These are phyloP conservation scores for Claviceps quebecensis DNA, from an alignment of 2,329 filamentous ascomycete species.

Conservation along the genomic window DNA sequence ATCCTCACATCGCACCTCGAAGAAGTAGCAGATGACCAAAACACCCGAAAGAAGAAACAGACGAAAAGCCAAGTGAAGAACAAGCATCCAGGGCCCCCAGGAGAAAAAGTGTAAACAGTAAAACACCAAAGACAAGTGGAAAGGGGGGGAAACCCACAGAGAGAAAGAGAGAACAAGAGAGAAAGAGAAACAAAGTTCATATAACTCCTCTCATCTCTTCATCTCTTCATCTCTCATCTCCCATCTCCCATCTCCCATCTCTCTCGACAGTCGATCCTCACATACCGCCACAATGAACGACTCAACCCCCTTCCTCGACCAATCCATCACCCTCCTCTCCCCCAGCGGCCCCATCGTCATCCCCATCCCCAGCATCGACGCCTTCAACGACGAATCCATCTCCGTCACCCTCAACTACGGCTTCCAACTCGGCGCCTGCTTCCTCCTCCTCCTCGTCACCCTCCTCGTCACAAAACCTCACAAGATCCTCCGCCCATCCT, in stretches of 20 bases:
- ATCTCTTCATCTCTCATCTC: too few relatives aligned
- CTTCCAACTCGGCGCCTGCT: constrained; percentile 53
- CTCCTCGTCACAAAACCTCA: constrained; percentile 50
- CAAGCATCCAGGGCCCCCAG: too few relatives aligned
- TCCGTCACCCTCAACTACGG: constrained; percentile 48
- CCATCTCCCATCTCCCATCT: not conserved
- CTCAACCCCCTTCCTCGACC: constrained; percentile 12
- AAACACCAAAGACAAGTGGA: too few relatives aligned
- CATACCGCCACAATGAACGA: not conserved
- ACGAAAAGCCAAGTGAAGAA: not conserved
- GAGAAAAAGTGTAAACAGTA: too few relatives aligned
- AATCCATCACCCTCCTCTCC: constrained; percentile 22
- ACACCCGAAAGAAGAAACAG: not conserved
- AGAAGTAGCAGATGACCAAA: not conserved
- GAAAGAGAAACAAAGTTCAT: too few relatives aligned
- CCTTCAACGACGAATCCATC: constrained; percentile 17
- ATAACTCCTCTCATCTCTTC: too few relatives aligned
- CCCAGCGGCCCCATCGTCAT: constrained; percentile 16
- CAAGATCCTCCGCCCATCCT: constrained; percentile 51
- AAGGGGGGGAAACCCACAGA: too few relatives aligned
- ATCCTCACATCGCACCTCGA: too few relatives aligned
- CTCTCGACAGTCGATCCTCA: too few relatives aligned
- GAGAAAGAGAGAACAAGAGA: too few relatives aligned
- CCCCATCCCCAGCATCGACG: constrained; percentile 20
- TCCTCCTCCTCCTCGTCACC: constrained; percentile 51